Conservation (phyloP, 2,329 filamentous ascomycete genomes). For the Simplicillium sp. region DNA sequence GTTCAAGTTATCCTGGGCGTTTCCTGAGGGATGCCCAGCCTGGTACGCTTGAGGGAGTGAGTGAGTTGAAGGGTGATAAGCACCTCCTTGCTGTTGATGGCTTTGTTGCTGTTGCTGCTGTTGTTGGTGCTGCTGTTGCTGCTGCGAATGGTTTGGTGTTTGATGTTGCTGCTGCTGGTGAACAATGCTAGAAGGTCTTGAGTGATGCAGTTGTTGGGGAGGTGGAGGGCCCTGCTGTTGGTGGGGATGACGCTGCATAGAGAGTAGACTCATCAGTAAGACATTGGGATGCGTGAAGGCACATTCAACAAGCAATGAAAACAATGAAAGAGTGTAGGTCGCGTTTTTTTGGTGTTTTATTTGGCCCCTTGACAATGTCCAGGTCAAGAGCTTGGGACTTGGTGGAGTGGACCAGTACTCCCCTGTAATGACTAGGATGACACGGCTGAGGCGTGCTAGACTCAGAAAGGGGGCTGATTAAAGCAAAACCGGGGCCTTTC, state of each 20-base stretch:
- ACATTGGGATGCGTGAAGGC: slow-evolving; percentile 18
- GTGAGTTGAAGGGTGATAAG: slow-evolving; percentile 57
- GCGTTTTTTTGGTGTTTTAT: slow-evolving; percentile 37
- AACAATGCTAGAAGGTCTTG: slow-evolving; percentile 62
- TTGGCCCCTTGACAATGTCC: slow-evolving; percentile 34
- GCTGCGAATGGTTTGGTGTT: slow-evolving; percentile 42
- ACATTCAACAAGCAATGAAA: slow-evolving; percentile 25
- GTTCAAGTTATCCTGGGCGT: slow-evolving; percentile 55
- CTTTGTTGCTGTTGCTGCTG: slow-evolving; percentile 47
- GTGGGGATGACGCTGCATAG: slow-evolving; percentile 69
- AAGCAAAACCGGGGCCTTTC: slow-evolving; percentile 16
- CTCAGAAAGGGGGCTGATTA: slow-evolving; percentile 29
- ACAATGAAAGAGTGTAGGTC: slow-evolving; percentile 26
- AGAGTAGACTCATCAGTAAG: slow-evolving; percentile 50
- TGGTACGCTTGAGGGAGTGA: slow-evolving; percentile 59
- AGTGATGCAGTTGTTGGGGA: slow-evolving; percentile 58
- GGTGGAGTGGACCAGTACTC: slow-evolving; percentile 25
- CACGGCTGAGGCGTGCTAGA: slow-evolving; percentile 39
- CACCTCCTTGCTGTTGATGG: slow-evolving; percentile 51
- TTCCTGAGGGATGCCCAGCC: slow-evolving; percentile 51
- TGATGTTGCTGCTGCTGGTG: slow-evolving; percentile 64
- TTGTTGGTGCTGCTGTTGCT: slow-evolving; percentile 37
- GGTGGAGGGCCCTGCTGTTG: slow-evolving; percentile 62
- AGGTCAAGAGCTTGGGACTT: slow-evolving; percentile 27
- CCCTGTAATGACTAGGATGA: slow-evolving; percentile 36